Percentiles rank a stretch among this genome's conserved stretches.
phyloP scores from a whole-genome alignment of 257 asterid species.

The Solanum neorickii region DNA sequence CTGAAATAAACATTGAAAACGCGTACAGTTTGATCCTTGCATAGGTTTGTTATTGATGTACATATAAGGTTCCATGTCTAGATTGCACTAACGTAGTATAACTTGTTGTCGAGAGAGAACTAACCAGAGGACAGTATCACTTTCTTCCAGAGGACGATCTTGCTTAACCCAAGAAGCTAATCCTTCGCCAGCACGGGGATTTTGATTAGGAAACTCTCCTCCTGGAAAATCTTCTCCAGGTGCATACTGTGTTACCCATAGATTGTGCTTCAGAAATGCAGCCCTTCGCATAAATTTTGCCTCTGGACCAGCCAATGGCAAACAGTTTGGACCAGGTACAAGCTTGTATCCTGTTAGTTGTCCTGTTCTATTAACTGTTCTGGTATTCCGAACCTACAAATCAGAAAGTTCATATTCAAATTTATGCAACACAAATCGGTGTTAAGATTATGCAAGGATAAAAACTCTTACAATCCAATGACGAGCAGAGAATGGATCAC shows the following conservation, averaged over 20 bases:
- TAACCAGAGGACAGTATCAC: slow-evolving; percentile 82
- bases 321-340: slow-evolving; percentile 87
- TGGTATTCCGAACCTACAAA: slow-evolving; percentile 66
- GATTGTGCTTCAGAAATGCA: slow-evolving; percentile 77
- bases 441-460: not conserved
- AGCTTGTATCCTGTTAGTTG: slow-evolving; percentile 77
- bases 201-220: slow-evolving; percentile 96
- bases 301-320: slow-evolving; percentile 79
- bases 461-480: slow-evolving; percentile 84
- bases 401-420: not conserved
- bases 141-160: slow-evolving; percentile 77
- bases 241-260: slow-evolving; percentile 78
- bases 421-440: not conserved
- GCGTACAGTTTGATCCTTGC: not conserved
- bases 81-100: not conserved
- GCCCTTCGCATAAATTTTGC: slow-evolving; percentile 83
- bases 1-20: slow-evolving; percentile 16
- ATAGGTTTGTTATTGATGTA: not conserved
- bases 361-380: slow-evolving; percentile 75
- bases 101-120: not conserved
- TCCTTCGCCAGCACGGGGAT: slow-evolving; percentile 94
- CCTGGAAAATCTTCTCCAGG: slow-evolving; percentile 95
- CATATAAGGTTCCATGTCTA: not conserved
- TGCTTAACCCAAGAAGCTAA: slow-evolving; percentile 88
- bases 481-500: slow-evolving; percentile 80